These are phyloP conservation scores for Paramecium tetraurelia DNA, from an alignment of 73 alveolate genomes.

Conservation along the genomic window DNA sequence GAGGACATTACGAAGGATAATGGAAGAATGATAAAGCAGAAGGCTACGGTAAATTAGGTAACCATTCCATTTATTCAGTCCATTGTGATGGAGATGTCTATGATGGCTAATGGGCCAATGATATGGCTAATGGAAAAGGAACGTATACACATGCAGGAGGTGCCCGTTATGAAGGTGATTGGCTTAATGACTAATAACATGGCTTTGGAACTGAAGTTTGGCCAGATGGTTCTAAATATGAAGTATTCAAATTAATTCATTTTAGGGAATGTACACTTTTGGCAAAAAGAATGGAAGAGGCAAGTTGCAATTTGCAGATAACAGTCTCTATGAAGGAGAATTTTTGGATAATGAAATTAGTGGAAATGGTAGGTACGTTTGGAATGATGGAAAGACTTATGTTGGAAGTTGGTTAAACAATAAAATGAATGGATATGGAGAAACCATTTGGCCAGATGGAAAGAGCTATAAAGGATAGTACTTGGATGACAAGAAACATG, in stretches of 20 bases:
- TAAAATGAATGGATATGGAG: conserved; percentile 81
- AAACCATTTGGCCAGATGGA: conserved; percentile 76
- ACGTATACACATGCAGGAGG: conserved; percentile 68
- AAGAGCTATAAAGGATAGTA: conserved; percentile 73
- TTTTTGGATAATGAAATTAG: conserved; percentile 69
- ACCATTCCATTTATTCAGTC: not conserved
- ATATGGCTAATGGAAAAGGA: conserved; percentile 84
- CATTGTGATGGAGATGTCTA: conserved; percentile 74
- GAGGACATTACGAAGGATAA: conserved; percentile 57
- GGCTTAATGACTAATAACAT: conserved; percentile 80
- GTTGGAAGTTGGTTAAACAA: conserved; percentile 71
- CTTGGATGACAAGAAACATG: conserved; percentile 72
- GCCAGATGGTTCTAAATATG: conserved; percentile 81
- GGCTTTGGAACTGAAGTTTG: conserved; percentile 84
- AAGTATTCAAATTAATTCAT: not conserved
- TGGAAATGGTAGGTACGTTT: conserved; percentile 73
- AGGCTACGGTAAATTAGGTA: conserved; percentile 55
- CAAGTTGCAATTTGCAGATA: conserved; percentile 71
- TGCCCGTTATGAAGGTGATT: conserved; percentile 83
- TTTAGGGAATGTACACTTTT: conserved; percentile 62
- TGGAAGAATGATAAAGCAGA: conserved; percentile 64
- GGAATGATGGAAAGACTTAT: conserved; percentile 72
- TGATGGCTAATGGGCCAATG: conserved; percentile 72
- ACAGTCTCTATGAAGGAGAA: conserved; percentile 72
- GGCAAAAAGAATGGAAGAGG: conserved; percentile 84